Base-by-base conservation (phyloP, 257 asterid species). In the Scutellaria minor region DNA sequence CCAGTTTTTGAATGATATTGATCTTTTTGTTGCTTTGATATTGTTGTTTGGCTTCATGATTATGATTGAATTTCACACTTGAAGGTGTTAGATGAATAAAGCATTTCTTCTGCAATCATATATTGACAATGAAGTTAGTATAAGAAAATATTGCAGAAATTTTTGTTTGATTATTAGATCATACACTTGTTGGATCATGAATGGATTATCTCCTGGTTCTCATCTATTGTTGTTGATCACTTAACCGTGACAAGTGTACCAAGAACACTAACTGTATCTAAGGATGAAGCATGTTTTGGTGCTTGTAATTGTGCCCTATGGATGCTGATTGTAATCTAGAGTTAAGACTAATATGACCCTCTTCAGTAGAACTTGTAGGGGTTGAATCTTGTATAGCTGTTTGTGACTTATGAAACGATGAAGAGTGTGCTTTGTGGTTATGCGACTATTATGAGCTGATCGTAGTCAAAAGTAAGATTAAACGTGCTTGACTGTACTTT, bases 281-380 rank as follows among this genome's bases (percentile, higher is more conserved):
- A 37, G 10, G 56, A 52, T 52, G 71, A 51, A 13, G 5, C 65
- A 62, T 37, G 48, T 72, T 20, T n/a, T 41, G 77, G 62, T 2
- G 5, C 45, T 58, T 46, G 35, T 70, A n/a, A 27, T 7, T 20
- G 22, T 12, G 2, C 53, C 8, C 51, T 18, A 6, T 41, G n/a
- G 42, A 51, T 41, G 39, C 53, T 42, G 39, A 18, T 42, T 41
- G 39, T 41, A 44, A 42, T 62, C 53, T 41, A 41, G 66, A 41
- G 42, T 31, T 40, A 51, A 72, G 47, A 9, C 24, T 31, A 40
- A 27, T 8, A 6, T 24, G 62, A 11, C 46, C 6, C 13, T 70
- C 65, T 40, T 40, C 65, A 11, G 15, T 54, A 54, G 12, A 13
- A 72, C 37, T 31, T 3, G 37, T 31, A 31, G 37, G 37, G 39